phyloP scores from a whole-genome alignment of 345 rosid species.

The Eucalyptus grandis region DNA sequence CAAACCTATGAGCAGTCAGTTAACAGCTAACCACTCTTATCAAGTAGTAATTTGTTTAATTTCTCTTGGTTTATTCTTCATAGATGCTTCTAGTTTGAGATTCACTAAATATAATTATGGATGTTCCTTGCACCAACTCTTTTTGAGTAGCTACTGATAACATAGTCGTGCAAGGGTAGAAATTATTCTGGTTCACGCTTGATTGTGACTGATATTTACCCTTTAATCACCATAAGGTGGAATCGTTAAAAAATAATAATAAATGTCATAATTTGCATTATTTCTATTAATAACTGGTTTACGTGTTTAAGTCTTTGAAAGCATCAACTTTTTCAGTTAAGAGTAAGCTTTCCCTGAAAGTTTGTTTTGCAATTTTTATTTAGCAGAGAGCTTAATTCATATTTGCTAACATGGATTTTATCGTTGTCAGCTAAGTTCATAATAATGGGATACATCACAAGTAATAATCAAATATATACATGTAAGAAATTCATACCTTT shows the following conservation, averaged over 20 bases:
- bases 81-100: not conserved
- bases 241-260: not conserved
- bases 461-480: not conserved
- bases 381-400: not conserved
- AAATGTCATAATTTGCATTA: not conserved
- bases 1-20: not conserved
- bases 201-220: not conserved
- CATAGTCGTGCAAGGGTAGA: not conserved
- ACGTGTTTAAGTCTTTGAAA: not conserved
- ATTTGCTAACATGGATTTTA: not conserved
- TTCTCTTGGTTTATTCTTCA: not conserved
- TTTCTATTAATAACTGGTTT: not conserved
- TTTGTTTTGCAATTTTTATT: not conserved
- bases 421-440: not conserved
- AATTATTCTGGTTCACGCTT: not conserved
- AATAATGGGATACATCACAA: not conserved
- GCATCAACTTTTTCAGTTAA: not conserved
- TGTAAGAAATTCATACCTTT: not conserved
- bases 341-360: not conserved
- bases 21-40: not conserved
- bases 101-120: not conserved
- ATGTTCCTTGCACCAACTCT: not conserved
- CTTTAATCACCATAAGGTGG: not conserved
- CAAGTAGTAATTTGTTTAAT: not conserved
- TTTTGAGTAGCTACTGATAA: not conserved